Evolutionary conservation across 192 early-diverging fungal species (phyloP), one percentile per base, ranked within the genome.

Genomic region (Gamsiella multidivaricata): DNA sequence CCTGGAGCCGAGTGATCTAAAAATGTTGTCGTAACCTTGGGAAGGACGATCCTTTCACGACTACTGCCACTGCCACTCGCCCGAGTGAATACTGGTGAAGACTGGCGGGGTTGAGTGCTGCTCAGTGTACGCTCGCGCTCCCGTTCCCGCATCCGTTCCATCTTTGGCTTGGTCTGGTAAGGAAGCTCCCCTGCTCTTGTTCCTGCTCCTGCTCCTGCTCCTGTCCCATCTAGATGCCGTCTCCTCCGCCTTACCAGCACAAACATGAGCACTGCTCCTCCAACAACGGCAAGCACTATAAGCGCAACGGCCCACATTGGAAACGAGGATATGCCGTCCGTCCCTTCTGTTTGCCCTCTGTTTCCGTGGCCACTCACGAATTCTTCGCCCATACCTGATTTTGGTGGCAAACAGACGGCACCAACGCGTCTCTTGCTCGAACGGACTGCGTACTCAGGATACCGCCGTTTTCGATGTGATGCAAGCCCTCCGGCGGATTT

Each of bases 81-180:
- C 7, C 14, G 39, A 46, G 45, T 18, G 45, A 9, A 18, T 18
- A 46, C 17, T 18, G 42, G 3, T 59, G 39, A 20, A 18, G 10
- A 23, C 53, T 34, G 31, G n/a, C 34, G 36, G 5, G 4, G 28
- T 18, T 41, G 3, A 20, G 17, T 45, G 15, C 47, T 55, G 25
- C 64, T 65, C 64, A 55, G 33, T 9, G 52, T 55, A 1, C 64
- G 36, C 23, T 65, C 64, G 0, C 64, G 25, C 26, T 55, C 64
- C 15, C 53, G 53, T 2, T 54, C 22, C n/a, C 31, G 52, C 29
- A 55, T 37, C 17, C 57, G 20, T 17, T 45, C 57, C 8, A 18
- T 11, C 18, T 59, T 59, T 18, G 57, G 57, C 18, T 23, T 12
- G 7, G 18, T 26, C 41, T 37, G 55, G 18, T 57, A 42, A 3